Evolutionary conservation across 1,284 basidiomycete genomes (phyloP).

Genomic region (Trichosporon sp.): DNA sequence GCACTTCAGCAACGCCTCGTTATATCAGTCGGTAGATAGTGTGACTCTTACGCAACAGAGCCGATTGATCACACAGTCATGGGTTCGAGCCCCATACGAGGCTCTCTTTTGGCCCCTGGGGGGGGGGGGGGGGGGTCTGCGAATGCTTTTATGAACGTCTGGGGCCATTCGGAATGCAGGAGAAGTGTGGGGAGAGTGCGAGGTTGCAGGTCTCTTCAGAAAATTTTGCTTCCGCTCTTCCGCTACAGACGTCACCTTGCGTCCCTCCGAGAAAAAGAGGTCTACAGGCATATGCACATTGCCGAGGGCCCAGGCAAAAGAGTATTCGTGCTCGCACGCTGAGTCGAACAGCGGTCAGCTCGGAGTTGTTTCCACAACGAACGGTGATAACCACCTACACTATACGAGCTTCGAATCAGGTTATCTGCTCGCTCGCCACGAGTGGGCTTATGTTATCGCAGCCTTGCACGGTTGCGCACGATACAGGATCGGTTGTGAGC

Average conservation of each 20-base stretch:
- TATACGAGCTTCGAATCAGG: neutral
- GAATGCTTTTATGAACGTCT: neutral
- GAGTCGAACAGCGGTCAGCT: constrained; percentile 18
- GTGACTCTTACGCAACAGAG: constrained; percentile 13
- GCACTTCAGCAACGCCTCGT: constrained; percentile 4
- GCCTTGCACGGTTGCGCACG: too few relatives aligned
- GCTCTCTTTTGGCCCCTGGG: constrained; percentile 7
- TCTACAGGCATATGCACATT: too few relatives aligned
- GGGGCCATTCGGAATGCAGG: neutral
- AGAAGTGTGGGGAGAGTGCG: neutral
- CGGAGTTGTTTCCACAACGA: constrained; percentile 1
- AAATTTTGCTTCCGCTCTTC: neutral
- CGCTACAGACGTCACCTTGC: neutral
- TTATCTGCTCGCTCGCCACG: neutral
- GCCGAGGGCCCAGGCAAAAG: neutral
- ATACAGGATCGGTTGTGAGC: too few relatives aligned
- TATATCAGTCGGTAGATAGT: constrained; percentile 21
- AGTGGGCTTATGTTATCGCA: neutral
- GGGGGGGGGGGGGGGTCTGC: too few relatives aligned
- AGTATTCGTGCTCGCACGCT: constrained; percentile 16
- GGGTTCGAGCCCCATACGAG: constrained; percentile 20
- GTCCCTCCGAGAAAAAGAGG: neutral
- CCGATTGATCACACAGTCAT: constrained; percentile 20
- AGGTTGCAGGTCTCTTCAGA: neutral
- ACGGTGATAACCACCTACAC: constrained; percentile 19